phyloP scores from a whole-genome alignment of 805 yeast genomes.

The Osmozyma mogii region DNA sequence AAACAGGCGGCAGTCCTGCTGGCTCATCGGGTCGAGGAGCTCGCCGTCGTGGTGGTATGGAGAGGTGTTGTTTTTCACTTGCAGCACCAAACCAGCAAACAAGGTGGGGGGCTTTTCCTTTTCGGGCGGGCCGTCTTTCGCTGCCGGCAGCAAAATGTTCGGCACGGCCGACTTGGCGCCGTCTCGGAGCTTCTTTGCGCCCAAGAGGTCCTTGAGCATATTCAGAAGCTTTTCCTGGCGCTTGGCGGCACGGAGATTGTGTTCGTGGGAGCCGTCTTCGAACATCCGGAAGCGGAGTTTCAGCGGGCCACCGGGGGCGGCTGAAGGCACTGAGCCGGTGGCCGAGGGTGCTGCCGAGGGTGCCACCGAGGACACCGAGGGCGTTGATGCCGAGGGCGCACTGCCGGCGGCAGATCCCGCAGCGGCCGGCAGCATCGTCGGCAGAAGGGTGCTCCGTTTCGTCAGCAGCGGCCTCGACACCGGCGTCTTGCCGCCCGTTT shows the following conservation, averaged over 20 bases:
- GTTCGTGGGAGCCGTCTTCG: conserved; percentile 75
- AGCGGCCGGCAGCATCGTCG: conserved; percentile 10
- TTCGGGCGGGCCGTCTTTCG: conserved; percentile 12
- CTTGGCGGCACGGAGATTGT: conserved; percentile 65
- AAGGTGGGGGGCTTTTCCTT: conserved; percentile 54
- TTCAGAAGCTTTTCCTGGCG: conserved; percentile 70
- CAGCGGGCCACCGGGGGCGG: conserved; percentile 4
- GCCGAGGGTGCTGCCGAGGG: conserved; percentile 8
- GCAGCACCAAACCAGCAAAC: conserved; percentile 58
- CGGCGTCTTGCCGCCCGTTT: conserved; percentile 8
- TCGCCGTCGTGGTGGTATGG: conserved; percentile 18
- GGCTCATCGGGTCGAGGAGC: conserved; percentile 5
- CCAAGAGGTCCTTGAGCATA: conserved; percentile 71
- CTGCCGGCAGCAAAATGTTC: conserved; percentile 38
- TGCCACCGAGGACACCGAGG: conserved; percentile 8
- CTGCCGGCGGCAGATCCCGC: background rate
- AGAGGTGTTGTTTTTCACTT: conserved; percentile 34
- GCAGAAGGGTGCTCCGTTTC: conserved; percentile 7
- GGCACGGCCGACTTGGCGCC: conserved; percentile 73
- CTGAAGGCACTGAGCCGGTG: background rate
- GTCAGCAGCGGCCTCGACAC: conserved; percentile 14
- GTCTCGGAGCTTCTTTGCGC: conserved; percentile 61
- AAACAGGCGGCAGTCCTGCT: conserved; percentile 47
- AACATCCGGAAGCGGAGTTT: conserved; percentile 45
- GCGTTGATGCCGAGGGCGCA: conserved; percentile 1